Base-by-base conservation (phyloP, 371 early-diverging fungal genomes). In the Dichotomocladium elegans region DNA sequence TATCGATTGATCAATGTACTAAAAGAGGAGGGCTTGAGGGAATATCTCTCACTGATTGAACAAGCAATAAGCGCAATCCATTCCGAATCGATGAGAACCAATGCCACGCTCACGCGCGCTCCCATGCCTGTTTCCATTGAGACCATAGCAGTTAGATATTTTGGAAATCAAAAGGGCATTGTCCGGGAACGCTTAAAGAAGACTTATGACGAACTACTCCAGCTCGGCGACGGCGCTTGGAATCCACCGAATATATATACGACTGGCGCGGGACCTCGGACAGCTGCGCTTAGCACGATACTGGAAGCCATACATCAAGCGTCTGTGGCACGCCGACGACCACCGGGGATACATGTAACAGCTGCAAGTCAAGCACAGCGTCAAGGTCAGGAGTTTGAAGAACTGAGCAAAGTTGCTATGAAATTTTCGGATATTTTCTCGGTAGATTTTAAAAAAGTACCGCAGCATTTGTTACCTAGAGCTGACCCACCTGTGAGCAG, bases 1-100 rank as follows among this genome's bases (percentile, higher is more conserved):
- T 58, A 48, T 31, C 55, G 63, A 14, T n/a, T 71, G 9, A 60
- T 60, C 40, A 61, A 64, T 31, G 57, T 67, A 0, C 24, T 71
- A 2, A 59, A 58, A 11, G 55, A 56, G 5, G 30, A 56, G 9
- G 63, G 54, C 0, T 26, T 70, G 1, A 41, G 61, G 4, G 54
- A 58, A 1, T 55, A 57, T 24, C 42, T 70, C 27, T 52, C 29
- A 0, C 21, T n/a, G 1, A 19, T 59, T 25, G 70, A 70, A 41
- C 24, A 48, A 14, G 34, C 25, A 3, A 43, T 57, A 17, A 21
- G 43, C 11, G 19, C 40, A 3, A 25, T 57, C 24, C 57, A 44
- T 4, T 8, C 25, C 1, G 44, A 44, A 3, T 17, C 31, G n/a
- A 25, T 24, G 21, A 35, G 26, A 11, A 19, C 14, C 22, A 27